Base-by-base conservation (phyloP, 306 rosid genomes). In the Prunus campanulata region DNA sequence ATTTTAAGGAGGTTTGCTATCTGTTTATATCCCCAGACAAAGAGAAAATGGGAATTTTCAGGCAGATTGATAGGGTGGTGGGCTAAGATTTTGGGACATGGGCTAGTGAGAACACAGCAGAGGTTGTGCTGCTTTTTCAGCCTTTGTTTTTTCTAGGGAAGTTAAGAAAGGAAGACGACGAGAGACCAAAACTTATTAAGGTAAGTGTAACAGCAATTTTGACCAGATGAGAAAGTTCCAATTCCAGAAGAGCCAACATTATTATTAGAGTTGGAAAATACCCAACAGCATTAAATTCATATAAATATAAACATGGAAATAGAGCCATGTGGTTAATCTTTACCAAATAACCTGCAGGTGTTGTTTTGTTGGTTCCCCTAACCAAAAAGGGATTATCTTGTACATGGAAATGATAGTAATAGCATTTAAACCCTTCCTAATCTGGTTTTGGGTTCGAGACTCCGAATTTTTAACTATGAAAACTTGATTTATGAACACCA, bases 191-290 rank as follows among this genome's bases (percentile, higher is more conserved):
- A 39, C 44, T 6, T 39, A 7, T 48, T 48, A 5, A 62, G 11
- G 48, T 9, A 56, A 77, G 65, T 32, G 61, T 71, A 74, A 84
- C 85, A 52, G 66, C 64, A 13, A 79, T 44, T 83, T 86, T 86
- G 90, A 86, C 88, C 85, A 64, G 52, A 70, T 80, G 68, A 55
- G 60, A 51, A 35, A 63, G n/a, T 16, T 27, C 63, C n/a, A 48
- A 62, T 65, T 18, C 50, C 25, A 10, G 11, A 35, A 35, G 8
- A 12, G 14, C 74, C 74, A 49, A 62, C 4, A 63, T 65, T 55
- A 27, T 70, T 47, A 50, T 11, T 52, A 9, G 11, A 61, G 79
- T 78, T 76, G 83, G 77, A 48, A 87, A 79, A 61, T 54, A 64
- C 63, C 71, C 71, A 77, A 56, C 64, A 54, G 55, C 71, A 42